Evolutionary conservation across 305 asterid species (phyloP).

Genomic region (Salvia sclarea): DNA sequence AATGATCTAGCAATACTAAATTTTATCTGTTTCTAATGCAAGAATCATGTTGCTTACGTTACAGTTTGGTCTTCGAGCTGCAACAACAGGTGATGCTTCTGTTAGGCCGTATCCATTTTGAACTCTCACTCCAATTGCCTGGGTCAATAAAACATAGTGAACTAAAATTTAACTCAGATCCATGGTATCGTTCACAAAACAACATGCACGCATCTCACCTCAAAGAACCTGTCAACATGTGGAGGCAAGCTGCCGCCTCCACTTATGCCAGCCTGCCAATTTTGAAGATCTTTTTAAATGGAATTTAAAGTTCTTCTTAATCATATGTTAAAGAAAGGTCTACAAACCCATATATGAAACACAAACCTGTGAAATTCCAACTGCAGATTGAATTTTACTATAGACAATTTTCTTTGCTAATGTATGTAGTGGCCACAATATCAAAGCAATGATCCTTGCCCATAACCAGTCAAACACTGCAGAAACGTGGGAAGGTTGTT

Average conservation of each 20-base stretch:
- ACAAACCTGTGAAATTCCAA: slow-evolving; percentile 88
- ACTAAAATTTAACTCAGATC: background rate
- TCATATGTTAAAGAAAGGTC: background rate
- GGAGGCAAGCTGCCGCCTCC: slow-evolving; percentile 98
- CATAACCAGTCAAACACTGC: slow-evolving; percentile 69
- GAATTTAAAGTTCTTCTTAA: slow-evolving; percentile 8
- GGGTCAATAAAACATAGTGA: slow-evolving; percentile 28
- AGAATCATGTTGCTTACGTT: slow-evolving; percentile 53
- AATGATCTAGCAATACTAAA: background rate
- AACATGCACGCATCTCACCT: slow-evolving; percentile 47
- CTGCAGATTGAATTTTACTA: slow-evolving; percentile 70
- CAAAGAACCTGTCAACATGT: slow-evolving; percentile 80
- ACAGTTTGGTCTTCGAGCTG: slow-evolving; percentile 65
- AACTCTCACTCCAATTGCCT: slow-evolving; percentile 79
- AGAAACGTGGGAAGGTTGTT: slow-evolving; percentile 64
- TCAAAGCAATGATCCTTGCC: slow-evolving; percentile 63
- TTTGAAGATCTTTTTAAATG: slow-evolving; percentile 7
- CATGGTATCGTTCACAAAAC: slow-evolving; percentile 24
- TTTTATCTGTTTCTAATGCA: background rate
- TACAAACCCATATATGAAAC: slow-evolving; percentile 10
- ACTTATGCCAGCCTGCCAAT: slow-evolving; percentile 76
- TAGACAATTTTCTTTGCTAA: slow-evolving; percentile 82
- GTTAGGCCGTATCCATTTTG: slow-evolving; percentile 97
- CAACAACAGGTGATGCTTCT: slow-evolving; percentile 91
- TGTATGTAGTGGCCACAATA: slow-evolving; percentile 72